Percentiles rank a stretch among this genome's conserved stretches.
phyloP scores from a whole-genome alignment of 2,329 filamentous ascomycete species.

The Cephalotrichum gorgonifer region DNA sequence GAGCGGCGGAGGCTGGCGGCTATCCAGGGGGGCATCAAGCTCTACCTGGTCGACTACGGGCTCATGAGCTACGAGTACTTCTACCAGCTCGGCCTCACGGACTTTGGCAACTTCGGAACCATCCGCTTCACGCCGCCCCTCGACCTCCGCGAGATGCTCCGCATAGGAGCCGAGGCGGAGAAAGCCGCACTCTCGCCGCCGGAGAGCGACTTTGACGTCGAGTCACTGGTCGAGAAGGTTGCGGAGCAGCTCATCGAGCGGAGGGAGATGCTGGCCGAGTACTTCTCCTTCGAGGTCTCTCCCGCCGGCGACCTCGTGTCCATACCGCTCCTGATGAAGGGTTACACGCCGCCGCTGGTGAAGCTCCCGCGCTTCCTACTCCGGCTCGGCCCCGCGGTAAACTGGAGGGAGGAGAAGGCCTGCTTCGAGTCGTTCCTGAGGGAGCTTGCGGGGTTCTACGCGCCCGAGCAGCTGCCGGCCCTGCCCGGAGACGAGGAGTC shows the following conservation, averaged over 20 bases:
- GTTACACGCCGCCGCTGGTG: slow-evolving; percentile 73
- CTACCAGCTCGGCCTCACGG: slow-evolving; percentile 87
- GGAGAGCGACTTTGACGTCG: slow-evolving; percentile 53
- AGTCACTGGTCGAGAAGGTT: slow-evolving; percentile 56
- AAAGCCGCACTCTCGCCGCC: slow-evolving; percentile 29
- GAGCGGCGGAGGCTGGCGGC: slow-evolving; percentile 78
- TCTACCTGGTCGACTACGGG: slow-evolving; percentile 90
- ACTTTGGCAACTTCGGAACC: slow-evolving; percentile 88
- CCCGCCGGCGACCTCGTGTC: slow-evolving; percentile 64
- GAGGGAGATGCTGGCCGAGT: slow-evolving; percentile 81
- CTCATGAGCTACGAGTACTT: slow-evolving; percentile 81
- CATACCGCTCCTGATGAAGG: slow-evolving; percentile 78
- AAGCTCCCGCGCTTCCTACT: slow-evolving; percentile 88
- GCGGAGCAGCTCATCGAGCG: slow-evolving; percentile 59
- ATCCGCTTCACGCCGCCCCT: slow-evolving; percentile 74
- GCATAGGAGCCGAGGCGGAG: slow-evolving; percentile 63
- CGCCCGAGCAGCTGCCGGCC: slow-evolving; percentile 70
- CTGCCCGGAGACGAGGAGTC: slow-evolving; percentile 21
- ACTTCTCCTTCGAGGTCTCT: slow-evolving; percentile 80
- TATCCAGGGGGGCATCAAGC: slow-evolving; percentile 83
- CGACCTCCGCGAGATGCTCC: slow-evolving; percentile 58
- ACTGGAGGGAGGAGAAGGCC: slow-evolving; percentile 74
- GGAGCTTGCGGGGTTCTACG: slow-evolving; percentile 84
- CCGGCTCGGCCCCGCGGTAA: slow-evolving; percentile 74
- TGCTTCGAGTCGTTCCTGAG: slow-evolving; percentile 81